Evolutionary conservation across 139 green algal genomes (phyloP), one percentile per base, ranked within the genome.

Genomic region (Prasinococcaceae sp.): DNA sequence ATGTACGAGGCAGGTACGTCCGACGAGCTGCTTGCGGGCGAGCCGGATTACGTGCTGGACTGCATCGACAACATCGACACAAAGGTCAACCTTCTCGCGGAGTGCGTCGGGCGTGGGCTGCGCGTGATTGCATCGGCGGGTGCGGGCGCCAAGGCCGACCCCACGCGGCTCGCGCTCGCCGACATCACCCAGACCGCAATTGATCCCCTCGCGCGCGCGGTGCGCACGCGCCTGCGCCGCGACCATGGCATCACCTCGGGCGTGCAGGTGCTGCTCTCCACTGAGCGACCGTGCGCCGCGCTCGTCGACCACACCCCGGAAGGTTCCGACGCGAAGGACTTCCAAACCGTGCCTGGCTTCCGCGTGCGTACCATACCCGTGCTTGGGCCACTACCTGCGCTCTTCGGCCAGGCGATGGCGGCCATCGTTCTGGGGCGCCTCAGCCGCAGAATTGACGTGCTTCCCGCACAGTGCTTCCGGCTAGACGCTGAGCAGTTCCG

Each of bases 61-160:
- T 85, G 83, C 27, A 98, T 98, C 20, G 90, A 98, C 70, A 96
- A 98, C 74, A 90, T 96, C 10, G 78, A 95, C 76, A 98, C 90
- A 26, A 98, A 98, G 73, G 84, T 86, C 1, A 10, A 53, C 51
- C 27, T 98, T 32, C 65, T 98, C 35, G 79, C 73, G 16, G 83
- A 79, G 9, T 97, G 90, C 70, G 62, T 79, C 53, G 28, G 51
- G 38, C 45, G 75, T 0, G 75, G 79, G 9, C 63, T 98, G 5
- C 73, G 33, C 0, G 83, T 95, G 43, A 51, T 98, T 27, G 79
- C 67, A 39, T 65, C 63, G 5, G 87, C 77, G 50, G 90, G 90
- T 1, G 90, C 89, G 42, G 69, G 79, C 17, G 82, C 85, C 29
- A 88, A 92, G 64, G 79, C 80, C 8, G 90, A 98, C 67, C 89